A percentile compares a stretch with the other conserved stretches of the same genome.
Evolutionary conservation across 768 basidiomycete species (phyloP).

Genomic region (Kondoa subrosea): DNA sequence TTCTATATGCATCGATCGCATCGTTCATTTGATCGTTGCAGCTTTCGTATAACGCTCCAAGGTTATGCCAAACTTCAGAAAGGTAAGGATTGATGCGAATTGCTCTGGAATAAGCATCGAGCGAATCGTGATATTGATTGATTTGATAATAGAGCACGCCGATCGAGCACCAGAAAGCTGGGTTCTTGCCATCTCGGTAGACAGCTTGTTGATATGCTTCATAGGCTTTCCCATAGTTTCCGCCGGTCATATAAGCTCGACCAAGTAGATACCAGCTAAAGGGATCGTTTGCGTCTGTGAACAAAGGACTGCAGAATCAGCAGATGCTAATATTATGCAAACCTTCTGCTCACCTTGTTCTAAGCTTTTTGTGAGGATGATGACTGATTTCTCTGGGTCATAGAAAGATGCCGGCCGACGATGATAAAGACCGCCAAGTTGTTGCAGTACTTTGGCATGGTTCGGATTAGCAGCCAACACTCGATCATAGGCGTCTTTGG

Average conservation of each 20-base stretch:
- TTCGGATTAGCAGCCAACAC: slow-evolving; percentile 82
- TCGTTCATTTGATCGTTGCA: slow-evolving; percentile 99
- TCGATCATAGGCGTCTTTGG: slow-evolving; percentile 89
- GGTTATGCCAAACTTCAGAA: slow-evolving; percentile 84
- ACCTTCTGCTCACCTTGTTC: slow-evolving; percentile 57
- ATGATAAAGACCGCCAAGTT: slow-evolving; percentile 94
- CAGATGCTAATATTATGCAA: neutral
- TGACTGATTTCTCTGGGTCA: slow-evolving; percentile 84
- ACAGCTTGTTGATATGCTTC: slow-evolving; percentile 99
- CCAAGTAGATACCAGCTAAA: slow-evolving; percentile 99
- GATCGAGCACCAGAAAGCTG: slow-evolving; percentile 99
- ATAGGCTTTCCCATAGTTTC: slow-evolving; percentile 98
- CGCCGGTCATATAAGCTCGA: slow-evolving; percentile 94
- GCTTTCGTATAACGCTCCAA: slow-evolving; percentile 88
- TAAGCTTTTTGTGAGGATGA: slow-evolving; percentile 81
- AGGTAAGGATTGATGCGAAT: slow-evolving; percentile 99
- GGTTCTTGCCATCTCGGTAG: slow-evolving; percentile 94
- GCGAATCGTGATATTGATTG: slow-evolving; percentile 95
- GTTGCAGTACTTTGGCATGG: slow-evolving; percentile 93
- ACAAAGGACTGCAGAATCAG: neutral
- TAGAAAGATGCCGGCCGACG: slow-evolving; percentile 88
- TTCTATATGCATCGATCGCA: slow-evolving; percentile 93
- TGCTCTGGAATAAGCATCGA: slow-evolving; percentile 95
- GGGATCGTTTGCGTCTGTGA: slow-evolving; percentile 75
- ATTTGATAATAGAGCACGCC: slow-evolving; percentile 99